Conservation (phyloP, 306 rosid genomes). For the Vachellia collinsii region DNA sequence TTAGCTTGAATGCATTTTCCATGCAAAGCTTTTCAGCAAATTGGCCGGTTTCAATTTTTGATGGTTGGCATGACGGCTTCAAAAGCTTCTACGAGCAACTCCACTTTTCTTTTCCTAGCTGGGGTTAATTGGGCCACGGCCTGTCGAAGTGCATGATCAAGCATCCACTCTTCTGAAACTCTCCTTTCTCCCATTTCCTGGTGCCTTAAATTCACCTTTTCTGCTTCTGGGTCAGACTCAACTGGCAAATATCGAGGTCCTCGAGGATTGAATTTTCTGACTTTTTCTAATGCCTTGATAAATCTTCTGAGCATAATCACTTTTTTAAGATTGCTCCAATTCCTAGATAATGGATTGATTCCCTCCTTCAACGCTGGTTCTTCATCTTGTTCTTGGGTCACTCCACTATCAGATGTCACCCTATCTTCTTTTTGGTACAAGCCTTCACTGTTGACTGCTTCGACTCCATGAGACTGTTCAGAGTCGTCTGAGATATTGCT, state of each 20-base stretch:
- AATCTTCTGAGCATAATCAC: slow-evolving; percentile 80
- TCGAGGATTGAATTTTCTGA: slow-evolving; percentile 62
- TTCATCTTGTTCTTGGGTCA: slow-evolving; percentile 28
- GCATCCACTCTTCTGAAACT: slow-evolving; percentile 96
- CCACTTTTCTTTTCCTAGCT: slow-evolving; percentile 82
- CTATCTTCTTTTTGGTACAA: slow-evolving; percentile 37
- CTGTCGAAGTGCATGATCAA: slow-evolving; percentile 84
- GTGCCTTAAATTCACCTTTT: slow-evolving; percentile 70
- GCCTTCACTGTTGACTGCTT: slow-evolving; percentile 21
- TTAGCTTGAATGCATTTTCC: slow-evolving; percentile 34
- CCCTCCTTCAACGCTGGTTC: slow-evolving; percentile 40
- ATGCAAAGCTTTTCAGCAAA: slow-evolving; percentile 32
- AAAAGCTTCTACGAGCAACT: slow-evolving; percentile 88
- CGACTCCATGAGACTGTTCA: slow-evolving; percentile 26
- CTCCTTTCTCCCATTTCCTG: slow-evolving; percentile 66
- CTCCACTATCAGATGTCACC: slow-evolving; percentile 31
- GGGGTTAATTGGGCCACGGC: slow-evolving; percentile 86
- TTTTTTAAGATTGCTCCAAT: slow-evolving; percentile 86
- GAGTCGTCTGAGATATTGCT: slow-evolving; percentile 37
- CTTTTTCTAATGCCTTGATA: slow-evolving; percentile 80
- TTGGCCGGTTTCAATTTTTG: slow-evolving; percentile 43
- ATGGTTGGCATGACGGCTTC: slow-evolving; percentile 78
- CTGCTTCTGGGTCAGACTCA: slow-evolving; percentile 61
- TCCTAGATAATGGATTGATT: slow-evolving; percentile 53
- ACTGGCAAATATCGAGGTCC: slow-evolving; percentile 59